Base-by-base conservation (phyloP, 2,329 filamentous ascomycete species). In the Akanthomyces lecanii region DNA sequence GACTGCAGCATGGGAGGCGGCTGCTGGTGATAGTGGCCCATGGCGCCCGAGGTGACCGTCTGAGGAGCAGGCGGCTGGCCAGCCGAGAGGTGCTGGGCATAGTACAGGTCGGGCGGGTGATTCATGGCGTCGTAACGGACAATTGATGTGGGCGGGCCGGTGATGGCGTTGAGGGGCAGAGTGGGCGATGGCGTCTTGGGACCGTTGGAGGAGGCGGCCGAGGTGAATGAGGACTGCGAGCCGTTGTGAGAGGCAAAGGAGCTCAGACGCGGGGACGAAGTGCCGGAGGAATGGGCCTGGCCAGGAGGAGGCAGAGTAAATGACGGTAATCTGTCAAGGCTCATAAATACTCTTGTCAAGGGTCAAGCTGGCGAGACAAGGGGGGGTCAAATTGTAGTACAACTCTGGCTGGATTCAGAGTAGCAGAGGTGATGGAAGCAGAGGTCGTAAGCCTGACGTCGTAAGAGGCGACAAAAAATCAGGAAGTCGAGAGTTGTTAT, bases 31-130 rank as follows among this genome's bases (percentile, higher is more conserved):
- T 97, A 96, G 69, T 93, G 90, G 51, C 85, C 80, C 75, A 96
- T 83, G 58, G 82, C 83, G 64, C 87, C 82, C 0, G 92, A 90
- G 16, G 91, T 89, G 52, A 90, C 89, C 25, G 90, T 87, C 74
- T 92, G 89, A 11, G 90, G 88, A 64, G 87, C 82, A 70, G 89
- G 90, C 65, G 87, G 82, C 74, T 91, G 90, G 65, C 88, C 89
- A 68, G 88, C 85, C 70, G 90, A 90, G 81, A 96, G 88, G 76
- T 95, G 90, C 70, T 85, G 80, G 73, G 88, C 84, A 72, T 95
- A 92, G 76, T 96, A 95, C 88, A 96, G 90, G 70, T 96, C 94
- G 69, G 87, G 85, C 70, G 85, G 84, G 77, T 89, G 89, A 79
- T 96, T 96, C 93, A 97, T 97, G 77, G 81, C 79, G 73, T 75